phyloP scores from a whole-genome alignment of 2,329 filamentous ascomycete genomes.

The Xylaria sp. region DNA sequence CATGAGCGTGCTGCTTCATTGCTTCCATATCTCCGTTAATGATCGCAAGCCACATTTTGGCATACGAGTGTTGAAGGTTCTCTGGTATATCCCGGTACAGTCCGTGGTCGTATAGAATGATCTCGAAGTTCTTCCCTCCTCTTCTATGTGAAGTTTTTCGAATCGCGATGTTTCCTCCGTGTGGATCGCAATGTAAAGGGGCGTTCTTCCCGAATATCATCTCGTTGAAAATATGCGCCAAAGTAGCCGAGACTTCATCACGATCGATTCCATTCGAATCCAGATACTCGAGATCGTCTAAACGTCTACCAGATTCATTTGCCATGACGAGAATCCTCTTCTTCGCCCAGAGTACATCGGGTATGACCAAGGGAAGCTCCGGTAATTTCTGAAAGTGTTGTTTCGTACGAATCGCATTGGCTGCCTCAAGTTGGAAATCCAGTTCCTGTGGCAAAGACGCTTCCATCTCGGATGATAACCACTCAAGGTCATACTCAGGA shows the following conservation, averaged over 20 bases:
- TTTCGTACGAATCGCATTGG: conserved; percentile 82
- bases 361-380: conserved; percentile 85
- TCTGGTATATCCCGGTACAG: conserved; percentile 92
- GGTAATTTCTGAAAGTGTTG: conserved; percentile 82
- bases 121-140: conserved; percentile 82
- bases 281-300: conserved; percentile 88
- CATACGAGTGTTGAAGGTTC: conserved; percentile 83
- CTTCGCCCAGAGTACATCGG: conserved; percentile 88
- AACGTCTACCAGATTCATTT: conserved; percentile 84
- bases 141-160: conserved; percentile 75
- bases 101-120: conserved; percentile 96
- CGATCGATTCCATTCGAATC: conserved; percentile 89
- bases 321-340: conserved; percentile 95
- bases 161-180: conserved; percentile 95
- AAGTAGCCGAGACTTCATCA: conserved; percentile 91
- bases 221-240: conserved; percentile 96
- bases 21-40: conserved; percentile 85
- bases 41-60: conserved; percentile 96
- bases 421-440: conserved; percentile 86
- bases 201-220: conserved; percentile 96
- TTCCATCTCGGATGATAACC: conserved; percentile 95
- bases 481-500: conserved; percentile 96
- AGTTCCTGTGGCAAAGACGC: conserved; percentile 89
- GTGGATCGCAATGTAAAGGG: conserved; percentile 94
- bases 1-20: conserved; percentile 89